Percentiles rank a stretch among this genome's conserved stretches.
phyloP scores from a whole-genome alignment of 208 protist species.

The Endotrypanum monterogeii region DNA sequence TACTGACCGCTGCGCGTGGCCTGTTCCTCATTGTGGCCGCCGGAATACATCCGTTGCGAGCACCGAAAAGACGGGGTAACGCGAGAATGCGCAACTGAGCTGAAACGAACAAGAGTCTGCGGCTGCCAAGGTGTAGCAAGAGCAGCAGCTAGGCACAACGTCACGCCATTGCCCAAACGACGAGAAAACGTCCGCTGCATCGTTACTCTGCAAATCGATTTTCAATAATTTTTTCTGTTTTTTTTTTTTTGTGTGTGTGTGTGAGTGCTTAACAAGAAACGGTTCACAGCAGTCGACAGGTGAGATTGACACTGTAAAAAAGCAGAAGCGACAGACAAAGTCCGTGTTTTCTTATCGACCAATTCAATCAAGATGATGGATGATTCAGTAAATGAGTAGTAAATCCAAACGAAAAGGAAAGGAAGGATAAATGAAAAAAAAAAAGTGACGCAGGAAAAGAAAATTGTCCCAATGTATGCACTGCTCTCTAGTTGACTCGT shows the following conservation, averaged over 20 bases:
- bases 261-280: not conserved
- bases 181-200: constrained; percentile 33
- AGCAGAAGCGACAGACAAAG: not conserved
- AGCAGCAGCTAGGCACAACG: constrained; percentile 19
- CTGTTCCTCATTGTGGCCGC: constrained; percentile 58
- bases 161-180: constrained; percentile 12
- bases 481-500: too few relatives aligned
- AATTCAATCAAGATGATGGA: not conserved
- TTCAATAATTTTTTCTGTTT: not conserved
- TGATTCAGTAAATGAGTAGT: not conserved
- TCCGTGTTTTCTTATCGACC: not conserved
- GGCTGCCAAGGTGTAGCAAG: constrained; percentile 13
- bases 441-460: not conserved
- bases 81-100: constrained; percentile 1
- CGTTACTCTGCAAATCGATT: not conserved
- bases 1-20: constrained; percentile 82
- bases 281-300: not conserved
- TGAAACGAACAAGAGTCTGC: not conserved
- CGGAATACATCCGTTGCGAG: constrained; percentile 64
- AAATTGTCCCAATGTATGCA: not conserved
- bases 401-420: not conserved
- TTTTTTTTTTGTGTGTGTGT: constrained; percentile 4
- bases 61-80: constrained; percentile 6
- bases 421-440: not conserved
- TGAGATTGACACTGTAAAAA: not conserved